These are phyloP conservation scores for Linderniella brevidens DNA, from an alignment of 257 asterid genomes.

Conservation along the genomic window DNA sequence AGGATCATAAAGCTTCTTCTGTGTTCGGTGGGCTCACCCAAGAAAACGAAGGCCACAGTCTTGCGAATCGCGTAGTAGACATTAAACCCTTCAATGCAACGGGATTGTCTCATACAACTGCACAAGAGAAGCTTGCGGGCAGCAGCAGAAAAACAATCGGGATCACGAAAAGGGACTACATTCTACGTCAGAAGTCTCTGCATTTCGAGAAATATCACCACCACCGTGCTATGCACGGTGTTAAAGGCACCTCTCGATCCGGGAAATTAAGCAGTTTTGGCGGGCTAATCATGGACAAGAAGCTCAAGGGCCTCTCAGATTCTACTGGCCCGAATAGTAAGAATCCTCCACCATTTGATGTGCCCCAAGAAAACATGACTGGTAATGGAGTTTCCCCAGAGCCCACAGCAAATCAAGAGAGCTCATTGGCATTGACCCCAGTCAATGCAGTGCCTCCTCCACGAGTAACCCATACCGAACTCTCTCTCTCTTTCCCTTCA, in stretches of 20 bases:
- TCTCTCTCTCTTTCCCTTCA: constrained; percentile 70
- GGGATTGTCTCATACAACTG: constrained; percentile 17
- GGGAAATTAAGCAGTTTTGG: constrained; percentile 36
- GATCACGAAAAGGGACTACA: constrained; percentile 37
- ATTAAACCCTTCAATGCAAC: constrained; percentile 29
- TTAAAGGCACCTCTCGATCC: constrained; percentile 29
- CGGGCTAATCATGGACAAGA: constrained; percentile 47
- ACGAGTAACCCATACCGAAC: constrained; percentile 69
- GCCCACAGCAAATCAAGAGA: too few relatives aligned
- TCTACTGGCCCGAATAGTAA: constrained; percentile 28
- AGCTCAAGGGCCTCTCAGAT: constrained; percentile 40
- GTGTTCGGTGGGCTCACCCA: constrained; percentile 6
- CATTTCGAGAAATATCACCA: constrained; percentile 38
- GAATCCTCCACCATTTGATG: constrained; percentile 20
- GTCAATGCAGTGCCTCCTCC: constrained; percentile 14
- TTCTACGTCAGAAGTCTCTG: constrained; percentile 41
- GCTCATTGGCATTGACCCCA: too few relatives aligned
- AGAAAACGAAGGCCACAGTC: too few relatives aligned
- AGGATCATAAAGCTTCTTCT: too few relatives aligned
- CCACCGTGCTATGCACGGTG: constrained; percentile 25
- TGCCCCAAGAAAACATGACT: constrained; percentile 15
- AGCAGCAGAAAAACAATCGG: constrained; percentile 29
- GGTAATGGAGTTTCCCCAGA: not conserved
- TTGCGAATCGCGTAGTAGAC: too few relatives aligned
- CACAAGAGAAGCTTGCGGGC: constrained; percentile 34